Conservation (phyloP, 2,329 filamentous ascomycete species). For the Fusarium sp. region DNA sequence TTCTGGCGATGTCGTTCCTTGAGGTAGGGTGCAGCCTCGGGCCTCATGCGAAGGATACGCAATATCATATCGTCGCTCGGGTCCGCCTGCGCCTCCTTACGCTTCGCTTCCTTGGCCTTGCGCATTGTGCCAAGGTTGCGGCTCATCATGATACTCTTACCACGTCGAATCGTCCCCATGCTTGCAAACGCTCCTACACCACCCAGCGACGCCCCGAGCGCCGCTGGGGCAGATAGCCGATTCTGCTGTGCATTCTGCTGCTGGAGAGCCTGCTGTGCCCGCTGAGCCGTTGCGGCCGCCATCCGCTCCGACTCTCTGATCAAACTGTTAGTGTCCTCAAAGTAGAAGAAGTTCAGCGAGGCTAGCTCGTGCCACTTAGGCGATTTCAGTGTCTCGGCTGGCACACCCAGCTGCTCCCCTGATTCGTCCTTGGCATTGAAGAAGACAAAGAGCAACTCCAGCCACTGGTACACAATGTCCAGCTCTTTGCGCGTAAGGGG, state of each 20-base stretch:
- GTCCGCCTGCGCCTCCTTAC: conserved; percentile 95
- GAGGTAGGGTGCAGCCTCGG: conserved; percentile 89
- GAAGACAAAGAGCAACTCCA: conserved; percentile 91
- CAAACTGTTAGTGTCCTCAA: conserved; percentile 90
- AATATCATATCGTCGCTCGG: conserved; percentile 99
- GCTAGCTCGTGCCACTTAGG: conserved; percentile 99
- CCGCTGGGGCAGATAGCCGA: conserved; percentile 78
- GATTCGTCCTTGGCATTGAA: conserved; percentile 93
- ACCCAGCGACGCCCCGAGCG: conserved; percentile 55
- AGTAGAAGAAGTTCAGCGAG: conserved; percentile 98
- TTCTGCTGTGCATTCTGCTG: conserved; percentile 67
- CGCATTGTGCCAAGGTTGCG: conserved; percentile 97
- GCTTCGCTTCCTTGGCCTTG: conserved; percentile 95
- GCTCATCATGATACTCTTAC: conserved; percentile 91
- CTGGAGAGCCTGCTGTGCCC: conserved; percentile 78
- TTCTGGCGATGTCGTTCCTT: conserved; percentile 94
- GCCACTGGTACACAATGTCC: conserved; percentile 95
- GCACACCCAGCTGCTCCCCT: conserved; percentile 88
- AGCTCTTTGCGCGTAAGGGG: conserved; percentile 89
- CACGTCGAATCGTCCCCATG: conserved; percentile 76
- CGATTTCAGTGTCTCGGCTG: conserved; percentile 92
- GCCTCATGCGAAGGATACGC: conserved; percentile 93
- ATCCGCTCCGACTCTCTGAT: conserved; percentile 97
- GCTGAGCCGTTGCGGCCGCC: conserved; percentile 87
- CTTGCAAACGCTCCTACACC: conserved; percentile 69